Conservation (phyloP, 306 rosid genomes). For the Glycine soja region DNA sequence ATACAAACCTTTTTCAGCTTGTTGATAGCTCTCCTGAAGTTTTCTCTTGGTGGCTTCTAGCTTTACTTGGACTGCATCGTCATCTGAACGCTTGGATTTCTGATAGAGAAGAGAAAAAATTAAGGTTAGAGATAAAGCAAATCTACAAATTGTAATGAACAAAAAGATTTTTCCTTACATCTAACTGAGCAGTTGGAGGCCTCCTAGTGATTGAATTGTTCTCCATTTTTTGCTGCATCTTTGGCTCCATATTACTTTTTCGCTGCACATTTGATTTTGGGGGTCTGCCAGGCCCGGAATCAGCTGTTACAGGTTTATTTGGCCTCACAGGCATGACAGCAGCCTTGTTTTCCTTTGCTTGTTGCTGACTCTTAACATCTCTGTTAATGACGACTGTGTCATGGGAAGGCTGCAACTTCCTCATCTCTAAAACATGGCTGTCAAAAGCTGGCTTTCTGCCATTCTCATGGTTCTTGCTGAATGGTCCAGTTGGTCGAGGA, state of each 20-base stretch:
- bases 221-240: constrained; percentile 55
- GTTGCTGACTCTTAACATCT: constrained; percentile 60
- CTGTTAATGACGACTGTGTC: constrained; percentile 49
- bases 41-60: constrained; percentile 95
- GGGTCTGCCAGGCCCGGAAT: constrained; percentile 63
- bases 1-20: constrained; percentile 81
- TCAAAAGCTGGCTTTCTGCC: constrained; percentile 63
- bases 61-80: constrained; percentile 68
- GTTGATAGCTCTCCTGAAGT: constrained; percentile 96
- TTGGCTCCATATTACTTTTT: constrained; percentile 49
- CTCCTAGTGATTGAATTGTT: constrained; percentile 57
- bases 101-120: constrained; percentile 25
- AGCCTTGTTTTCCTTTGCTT: constrained; percentile 58
- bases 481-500: constrained; percentile 69
- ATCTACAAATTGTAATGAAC: background rate
- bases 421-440: constrained; percentile 47
- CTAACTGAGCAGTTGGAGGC: constrained; percentile 55
- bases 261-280: constrained; percentile 57
- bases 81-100: constrained; percentile 70
- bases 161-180: constrained; percentile 57
- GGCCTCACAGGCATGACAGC: constrained; percentile 49
- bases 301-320: constrained; percentile 57
- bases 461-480: constrained; percentile 52
- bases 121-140: constrained; percentile 41
- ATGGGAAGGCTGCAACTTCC: constrained; percentile 51